Percentiles rank a stretch among this genome's conserved stretches.
Evolutionary conservation across 2,329 filamentous ascomycete genomes (phyloP).

Genomic region (Pezicula neosporulosa): DNA sequence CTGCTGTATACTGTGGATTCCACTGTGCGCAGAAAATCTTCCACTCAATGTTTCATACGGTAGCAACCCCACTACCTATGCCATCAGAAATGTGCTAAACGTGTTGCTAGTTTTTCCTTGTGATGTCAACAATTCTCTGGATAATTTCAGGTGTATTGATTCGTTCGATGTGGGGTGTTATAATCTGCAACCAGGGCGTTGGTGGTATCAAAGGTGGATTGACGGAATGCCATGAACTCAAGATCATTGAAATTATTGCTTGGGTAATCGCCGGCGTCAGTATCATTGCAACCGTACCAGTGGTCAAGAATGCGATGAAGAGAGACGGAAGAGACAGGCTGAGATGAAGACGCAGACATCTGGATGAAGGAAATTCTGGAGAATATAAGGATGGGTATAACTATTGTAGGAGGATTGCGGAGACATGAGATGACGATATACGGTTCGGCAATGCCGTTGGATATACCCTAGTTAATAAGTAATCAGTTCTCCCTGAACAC

Average conservation of each 20-base stretch:
- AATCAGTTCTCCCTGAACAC: too few species aligned
- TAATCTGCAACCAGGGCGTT: constrained; percentile 7
- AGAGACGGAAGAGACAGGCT: constrained; percentile 9
- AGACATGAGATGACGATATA: too few species aligned
- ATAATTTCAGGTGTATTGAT: constrained; percentile 15
- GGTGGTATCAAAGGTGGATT: constrained; percentile 12
- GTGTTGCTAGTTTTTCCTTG: constrained; percentile 7
- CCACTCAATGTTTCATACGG: constrained; percentile 15
- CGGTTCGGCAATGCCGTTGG: too few species aligned
- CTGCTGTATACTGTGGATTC: constrained; percentile 13
- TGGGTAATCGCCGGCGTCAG: constrained; percentile 8
- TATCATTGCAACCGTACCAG: constrained; percentile 4
- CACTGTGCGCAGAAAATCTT: constrained; percentile 13
- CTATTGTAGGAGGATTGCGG: too few species aligned
- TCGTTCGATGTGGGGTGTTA: constrained; percentile 14
- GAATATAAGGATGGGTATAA: too few species aligned
- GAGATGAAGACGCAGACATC: constrained; percentile 9
- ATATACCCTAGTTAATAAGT: too few species aligned
- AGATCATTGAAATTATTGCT: constrained; percentile 16
- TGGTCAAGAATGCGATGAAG: constrained; percentile 14
- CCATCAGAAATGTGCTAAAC: background rate
- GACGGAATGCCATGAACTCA: constrained; percentile 15
- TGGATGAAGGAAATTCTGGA: background rate
- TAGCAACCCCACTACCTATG: background rate
- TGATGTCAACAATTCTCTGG: constrained; percentile 14